Percentiles rank a stretch among this genome's conserved stretches.
phyloP scores from a whole-genome alignment of 805 yeast genomes.

The Blastobotrys mokoenaii region DNA sequence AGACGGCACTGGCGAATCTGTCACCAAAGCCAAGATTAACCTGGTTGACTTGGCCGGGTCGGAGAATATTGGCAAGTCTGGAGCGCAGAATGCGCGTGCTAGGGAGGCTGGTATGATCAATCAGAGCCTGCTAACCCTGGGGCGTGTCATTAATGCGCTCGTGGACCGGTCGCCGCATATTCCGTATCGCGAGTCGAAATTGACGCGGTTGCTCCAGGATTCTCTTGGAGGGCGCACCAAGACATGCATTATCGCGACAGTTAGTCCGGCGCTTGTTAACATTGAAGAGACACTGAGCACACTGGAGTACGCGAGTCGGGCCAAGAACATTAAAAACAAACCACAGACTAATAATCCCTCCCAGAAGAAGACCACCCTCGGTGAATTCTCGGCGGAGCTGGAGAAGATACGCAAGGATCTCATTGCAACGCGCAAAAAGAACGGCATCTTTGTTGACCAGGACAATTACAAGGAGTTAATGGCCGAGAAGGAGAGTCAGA shows the following conservation, averaged over 20 bases:
- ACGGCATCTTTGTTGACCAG: constrained; percentile 56
- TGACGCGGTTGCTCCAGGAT: constrained; percentile 70
- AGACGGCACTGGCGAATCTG: constrained; percentile 43
- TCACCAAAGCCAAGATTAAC: constrained; percentile 49
- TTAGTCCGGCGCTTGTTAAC: constrained; percentile 72
- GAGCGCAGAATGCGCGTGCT: constrained; percentile 79
- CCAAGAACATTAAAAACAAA: constrained; percentile 67
- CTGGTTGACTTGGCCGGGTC: constrained; percentile 94
- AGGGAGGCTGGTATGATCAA: constrained; percentile 92
- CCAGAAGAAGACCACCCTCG: constrained; percentile 46
- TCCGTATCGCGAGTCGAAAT: constrained; percentile 80
- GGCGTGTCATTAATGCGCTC: constrained; percentile 74
- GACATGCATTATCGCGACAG: constrained; percentile 79
- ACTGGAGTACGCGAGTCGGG: constrained; percentile 78
- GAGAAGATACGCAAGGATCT: constrained; percentile 52
- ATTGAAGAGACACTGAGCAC: constrained; percentile 82
- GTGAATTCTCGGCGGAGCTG: constrained; percentile 47
- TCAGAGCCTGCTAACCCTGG: constrained; percentile 78
- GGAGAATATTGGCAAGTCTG: constrained; percentile 80
- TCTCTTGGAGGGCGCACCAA: constrained; percentile 84
- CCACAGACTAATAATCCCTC: constrained; percentile 42
- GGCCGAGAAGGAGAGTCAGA: constrained; percentile 42
- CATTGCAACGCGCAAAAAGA: constrained; percentile 52
- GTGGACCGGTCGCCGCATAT: constrained; percentile 61
- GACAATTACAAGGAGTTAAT: constrained; percentile 37